Conservation (phyloP, 345 rosid genomes). For the Chamaenerion angustifolium region DNA sequence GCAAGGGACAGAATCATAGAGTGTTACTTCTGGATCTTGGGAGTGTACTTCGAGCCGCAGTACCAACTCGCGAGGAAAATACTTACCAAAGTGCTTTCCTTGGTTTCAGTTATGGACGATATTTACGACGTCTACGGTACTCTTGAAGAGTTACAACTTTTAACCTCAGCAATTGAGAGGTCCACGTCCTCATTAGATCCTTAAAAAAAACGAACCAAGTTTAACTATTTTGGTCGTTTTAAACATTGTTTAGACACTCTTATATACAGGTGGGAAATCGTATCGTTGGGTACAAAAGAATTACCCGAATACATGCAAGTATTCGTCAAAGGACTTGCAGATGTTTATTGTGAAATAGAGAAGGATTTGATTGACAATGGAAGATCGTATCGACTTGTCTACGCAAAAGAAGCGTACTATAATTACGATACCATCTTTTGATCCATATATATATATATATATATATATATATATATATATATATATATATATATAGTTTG, state of each 20-base stretch:
- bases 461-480: too few species aligned
- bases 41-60: too few species aligned
- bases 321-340: conserved; percentile 16
- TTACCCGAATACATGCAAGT: conserved; percentile 21
- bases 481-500: too few species aligned
- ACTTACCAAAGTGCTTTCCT: too few species aligned
- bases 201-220: neutral
- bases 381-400: conserved; percentile 9
- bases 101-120: too few species aligned
- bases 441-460: too few species aligned
- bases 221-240: neutral
- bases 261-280: neutral
- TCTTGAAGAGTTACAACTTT: neutral
- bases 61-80: too few species aligned
- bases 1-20: too few species aligned
- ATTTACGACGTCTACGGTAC: conserved; percentile 6
- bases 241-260: neutral
- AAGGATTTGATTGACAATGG: too few species aligned
- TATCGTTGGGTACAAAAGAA: conserved; percentile 1
- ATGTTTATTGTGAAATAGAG: conserved; percentile 16
- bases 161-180: conserved; percentile 1
- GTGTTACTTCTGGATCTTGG: too few species aligned
- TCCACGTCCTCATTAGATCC: too few species aligned
- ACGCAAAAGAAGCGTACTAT: conserved; percentile 14
- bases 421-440: too few species aligned